phyloP scores from a whole-genome alignment of 371 early-diverging fungal genomes.

The Vairimorpha ceranae region DNA sequence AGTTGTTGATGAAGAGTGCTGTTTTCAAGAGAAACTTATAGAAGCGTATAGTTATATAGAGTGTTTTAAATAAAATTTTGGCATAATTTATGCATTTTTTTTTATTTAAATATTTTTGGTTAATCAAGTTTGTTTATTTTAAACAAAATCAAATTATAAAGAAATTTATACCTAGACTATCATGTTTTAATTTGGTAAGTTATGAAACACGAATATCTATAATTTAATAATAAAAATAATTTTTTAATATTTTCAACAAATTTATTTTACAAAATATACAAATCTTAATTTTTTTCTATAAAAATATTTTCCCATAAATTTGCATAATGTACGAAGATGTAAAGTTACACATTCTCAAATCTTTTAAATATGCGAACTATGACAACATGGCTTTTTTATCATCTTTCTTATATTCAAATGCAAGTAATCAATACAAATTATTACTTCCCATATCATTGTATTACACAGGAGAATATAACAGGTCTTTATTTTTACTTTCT shows the following conservation, averaged over 20 bases:
- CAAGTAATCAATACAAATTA: slow-evolving; percentile 22
- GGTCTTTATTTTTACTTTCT: slow-evolving; percentile 43
- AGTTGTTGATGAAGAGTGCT: slow-evolving; percentile 37
- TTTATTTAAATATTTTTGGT: too few species aligned
- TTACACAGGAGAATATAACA: slow-evolving; percentile 54
- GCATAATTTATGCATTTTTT: too few species aligned
- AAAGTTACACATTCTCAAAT: slow-evolving; percentile 19
- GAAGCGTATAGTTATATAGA: slow-evolving; percentile 38
- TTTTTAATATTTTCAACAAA: too few species aligned
- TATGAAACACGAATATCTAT: slow-evolving; percentile 4
- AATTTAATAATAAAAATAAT: too few species aligned
- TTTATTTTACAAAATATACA: too few species aligned
- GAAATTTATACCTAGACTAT: too few species aligned
- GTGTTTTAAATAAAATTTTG: slow-evolving; percentile 23
- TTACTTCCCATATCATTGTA: slow-evolving; percentile 53
- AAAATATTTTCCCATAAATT: neutral
- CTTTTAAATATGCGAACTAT: slow-evolving; percentile 42
- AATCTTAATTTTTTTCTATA: too few species aligned
- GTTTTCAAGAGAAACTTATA: slow-evolving; percentile 40
- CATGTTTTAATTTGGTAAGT: neutral
- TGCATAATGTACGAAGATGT: neutral
- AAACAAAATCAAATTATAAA: too few species aligned
- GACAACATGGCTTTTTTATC: slow-evolving; percentile 39
- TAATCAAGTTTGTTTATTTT: too few species aligned
- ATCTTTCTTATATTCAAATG: neutral